Percentiles rank a stretch among this genome's conserved stretches.
phyloP scores from a whole-genome alignment of 78 protist species.

The Chrysochromulina tobinii region DNA sequence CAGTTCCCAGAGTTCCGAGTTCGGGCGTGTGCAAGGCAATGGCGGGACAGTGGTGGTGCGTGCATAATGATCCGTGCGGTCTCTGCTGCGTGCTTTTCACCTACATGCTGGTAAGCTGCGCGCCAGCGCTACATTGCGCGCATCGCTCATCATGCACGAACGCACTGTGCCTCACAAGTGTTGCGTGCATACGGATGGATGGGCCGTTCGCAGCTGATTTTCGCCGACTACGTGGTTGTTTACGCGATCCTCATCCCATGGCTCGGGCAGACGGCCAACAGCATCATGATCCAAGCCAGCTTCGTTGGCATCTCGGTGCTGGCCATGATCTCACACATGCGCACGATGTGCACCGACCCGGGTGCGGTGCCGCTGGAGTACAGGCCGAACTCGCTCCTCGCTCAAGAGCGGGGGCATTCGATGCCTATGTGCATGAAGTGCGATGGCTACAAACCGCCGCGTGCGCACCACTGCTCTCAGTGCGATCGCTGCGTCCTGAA shows the following conservation, averaged over 20 bases:
- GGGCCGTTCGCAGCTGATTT: not conserved
- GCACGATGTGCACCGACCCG: constrained; percentile 33
- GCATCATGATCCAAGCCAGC: not conserved
- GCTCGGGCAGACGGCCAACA: not conserved
- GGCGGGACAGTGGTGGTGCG: not conserved
- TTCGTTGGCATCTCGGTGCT: not conserved
- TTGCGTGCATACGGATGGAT: not conserved
- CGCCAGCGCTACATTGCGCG: too few relatives aligned
- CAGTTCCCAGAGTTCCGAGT: too few relatives aligned
- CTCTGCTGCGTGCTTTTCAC: not conserved
- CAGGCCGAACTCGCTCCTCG: not conserved
- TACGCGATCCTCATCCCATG: not conserved
- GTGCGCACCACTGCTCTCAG: constrained; percentile 84
- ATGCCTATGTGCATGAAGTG: constrained; percentile 28
- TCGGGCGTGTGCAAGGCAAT: too few relatives aligned
- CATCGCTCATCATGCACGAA: too few relatives aligned
- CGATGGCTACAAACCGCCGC: constrained; percentile 47
- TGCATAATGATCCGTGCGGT: not conserved
- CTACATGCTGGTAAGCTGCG: not conserved
- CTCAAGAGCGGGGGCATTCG: not conserved
- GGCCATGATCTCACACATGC: not conserved
- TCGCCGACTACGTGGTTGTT: not conserved
- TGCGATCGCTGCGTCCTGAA: constrained; percentile 54
- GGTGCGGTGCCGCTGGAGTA: constrained; percentile 24
- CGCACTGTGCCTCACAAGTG: not conserved